A percentile compares a stretch with the other conserved stretches of the same genome.
phyloP scores from a whole-genome alignment of 2,329 filamentous ascomycete genomes.

The Pseudogymnoascus sp. region DNA sequence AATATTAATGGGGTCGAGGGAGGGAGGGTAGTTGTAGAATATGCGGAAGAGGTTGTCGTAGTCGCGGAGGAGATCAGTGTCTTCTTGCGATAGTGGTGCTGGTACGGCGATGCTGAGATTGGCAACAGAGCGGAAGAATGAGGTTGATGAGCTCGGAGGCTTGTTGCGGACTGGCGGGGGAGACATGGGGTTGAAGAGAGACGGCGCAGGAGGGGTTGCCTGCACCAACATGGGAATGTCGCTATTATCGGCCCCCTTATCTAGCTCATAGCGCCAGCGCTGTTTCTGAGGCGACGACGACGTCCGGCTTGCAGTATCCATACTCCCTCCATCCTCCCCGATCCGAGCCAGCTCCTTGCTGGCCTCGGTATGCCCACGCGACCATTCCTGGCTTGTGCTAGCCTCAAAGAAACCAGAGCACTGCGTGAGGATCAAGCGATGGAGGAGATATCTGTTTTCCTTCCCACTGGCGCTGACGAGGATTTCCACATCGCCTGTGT shows the following conservation, averaged over 20 bases:
- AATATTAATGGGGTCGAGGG: conserved; percentile 79
- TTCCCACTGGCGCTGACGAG: conserved; percentile 59
- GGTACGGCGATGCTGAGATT: conserved; percentile 51
- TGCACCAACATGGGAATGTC: conserved; percentile 86
- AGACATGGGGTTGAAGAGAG: conserved; percentile 44
- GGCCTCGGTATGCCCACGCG: conserved; percentile 26
- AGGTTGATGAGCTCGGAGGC: conserved; percentile 51
- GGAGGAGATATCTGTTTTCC: conserved; percentile 79
- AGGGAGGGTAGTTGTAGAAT: conserved; percentile 87
- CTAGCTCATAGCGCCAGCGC: conserved; percentile 82
- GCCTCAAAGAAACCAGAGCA: conserved; percentile 93
- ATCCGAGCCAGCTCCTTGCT: conserved; percentile 44
- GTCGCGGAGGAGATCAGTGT: conserved; percentile 74
- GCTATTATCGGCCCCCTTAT: conserved; percentile 61
- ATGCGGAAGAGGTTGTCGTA: conserved; percentile 94
- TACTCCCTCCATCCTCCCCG: conserved; percentile 34
- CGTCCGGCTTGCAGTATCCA: conserved; percentile 28
- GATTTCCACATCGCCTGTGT: conserved; percentile 90
- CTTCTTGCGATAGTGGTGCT: conserved; percentile 45
- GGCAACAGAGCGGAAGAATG: conserved; percentile 82
- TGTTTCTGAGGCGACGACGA: conserved; percentile 34
- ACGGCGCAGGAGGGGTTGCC: conserved; percentile 42
- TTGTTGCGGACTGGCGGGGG: conserved; percentile 54
- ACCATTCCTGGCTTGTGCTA: conserved; percentile 74
- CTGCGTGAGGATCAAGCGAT: conserved; percentile 77